phyloP scores from a whole-genome alignment of 495 filamentous ascomycete species.

The Platismatia glauca region DNA sequence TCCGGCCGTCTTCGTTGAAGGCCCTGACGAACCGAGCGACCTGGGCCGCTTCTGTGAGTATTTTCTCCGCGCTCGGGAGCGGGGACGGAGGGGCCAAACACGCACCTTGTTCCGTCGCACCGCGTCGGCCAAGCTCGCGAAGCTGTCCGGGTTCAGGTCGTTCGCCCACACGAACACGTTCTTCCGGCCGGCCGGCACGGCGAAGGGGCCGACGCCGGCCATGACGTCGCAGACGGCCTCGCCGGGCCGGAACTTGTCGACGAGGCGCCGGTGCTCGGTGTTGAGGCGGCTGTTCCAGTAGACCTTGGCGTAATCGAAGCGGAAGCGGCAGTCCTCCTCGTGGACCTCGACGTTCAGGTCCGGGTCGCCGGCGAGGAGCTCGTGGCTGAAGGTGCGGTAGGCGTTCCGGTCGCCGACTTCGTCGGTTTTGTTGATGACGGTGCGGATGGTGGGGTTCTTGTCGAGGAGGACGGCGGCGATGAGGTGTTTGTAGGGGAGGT shows the following conservation, averaged over 20 bases:
- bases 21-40: slow-evolving; percentile 65
- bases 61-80: too few relatives aligned
- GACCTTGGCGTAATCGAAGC: slow-evolving; percentile 60
- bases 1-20: slow-evolving; percentile 69
- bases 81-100: too few relatives aligned
- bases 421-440: slow-evolving; percentile 94
- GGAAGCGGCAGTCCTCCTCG: slow-evolving; percentile 43
- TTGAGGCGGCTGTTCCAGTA: slow-evolving; percentile 95
- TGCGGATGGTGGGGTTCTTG: slow-evolving; percentile 71
- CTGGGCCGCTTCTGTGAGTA: slow-evolving; percentile 28
- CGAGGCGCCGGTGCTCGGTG: slow-evolving; percentile 75
- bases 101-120: slow-evolving; percentile 67
- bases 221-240: slow-evolving; percentile 95
- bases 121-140: slow-evolving; percentile 57
- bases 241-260: slow-evolving; percentile 66
- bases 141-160: slow-evolving; percentile 89
- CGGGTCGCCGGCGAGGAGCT: slow-evolving; percentile 72
- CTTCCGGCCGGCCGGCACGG: slow-evolving; percentile 81
- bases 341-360: slow-evolving; percentile 71
- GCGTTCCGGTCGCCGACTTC: slow-evolving; percentile 74
- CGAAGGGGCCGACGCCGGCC: slow-evolving; percentile 95
- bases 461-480: slow-evolving; percentile 78
- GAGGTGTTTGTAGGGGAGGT: slow-evolving; percentile 69
- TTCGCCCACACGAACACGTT: slow-evolving; percentile 94
- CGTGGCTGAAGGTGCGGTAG: slow-evolving; percentile 89